Percentiles rank a stretch among this genome's conserved stretches.
These are phyloP conservation scores for Podospora appendiculata DNA, from an alignment of 495 filamentous ascomycete species.

Conservation along the genomic window DNA sequence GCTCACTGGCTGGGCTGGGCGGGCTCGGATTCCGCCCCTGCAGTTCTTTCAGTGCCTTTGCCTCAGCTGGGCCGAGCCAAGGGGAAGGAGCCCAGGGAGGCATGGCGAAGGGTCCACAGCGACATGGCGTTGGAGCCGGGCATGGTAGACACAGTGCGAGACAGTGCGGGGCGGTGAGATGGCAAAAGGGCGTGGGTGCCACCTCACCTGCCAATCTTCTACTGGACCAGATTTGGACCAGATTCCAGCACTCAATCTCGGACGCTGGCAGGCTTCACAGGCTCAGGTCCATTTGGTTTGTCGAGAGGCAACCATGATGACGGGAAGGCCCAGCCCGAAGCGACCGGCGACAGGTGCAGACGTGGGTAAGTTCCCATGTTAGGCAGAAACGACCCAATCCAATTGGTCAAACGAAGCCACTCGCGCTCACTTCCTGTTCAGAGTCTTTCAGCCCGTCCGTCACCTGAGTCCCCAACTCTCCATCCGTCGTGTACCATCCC, in stretches of 20 bases:
- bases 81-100: neutral
- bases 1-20: neutral
- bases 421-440: neutral
- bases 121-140: neutral
- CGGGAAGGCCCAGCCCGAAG: neutral
- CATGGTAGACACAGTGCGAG: slow-evolving; percentile 12
- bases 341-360: neutral
- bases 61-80: slow-evolving; percentile 2
- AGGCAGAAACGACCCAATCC: slow-evolving; percentile 17
- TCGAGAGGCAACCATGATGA: neutral
- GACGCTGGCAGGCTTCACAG: neutral
- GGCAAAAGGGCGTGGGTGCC: neutral
- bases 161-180: neutral
- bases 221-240: too few relatives aligned
- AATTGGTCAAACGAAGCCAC: slow-evolving; percentile 1
- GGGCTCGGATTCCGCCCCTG: slow-evolving; percentile 1
- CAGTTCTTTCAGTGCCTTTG: slow-evolving; percentile 1
- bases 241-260: too few relatives aligned
- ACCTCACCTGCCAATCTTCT: too few relatives aligned
- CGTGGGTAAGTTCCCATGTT: neutral
- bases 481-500: too few relatives aligned
- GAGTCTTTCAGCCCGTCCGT: too few relatives aligned
- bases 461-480: too few relatives aligned
- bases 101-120: slow-evolving; percentile 4
- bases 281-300: neutral